Evolutionary conservation across 352 stramenopile species (phyloP), one percentile per base, ranked within the genome.

Genomic region (Phytopythium vexans): DNA sequence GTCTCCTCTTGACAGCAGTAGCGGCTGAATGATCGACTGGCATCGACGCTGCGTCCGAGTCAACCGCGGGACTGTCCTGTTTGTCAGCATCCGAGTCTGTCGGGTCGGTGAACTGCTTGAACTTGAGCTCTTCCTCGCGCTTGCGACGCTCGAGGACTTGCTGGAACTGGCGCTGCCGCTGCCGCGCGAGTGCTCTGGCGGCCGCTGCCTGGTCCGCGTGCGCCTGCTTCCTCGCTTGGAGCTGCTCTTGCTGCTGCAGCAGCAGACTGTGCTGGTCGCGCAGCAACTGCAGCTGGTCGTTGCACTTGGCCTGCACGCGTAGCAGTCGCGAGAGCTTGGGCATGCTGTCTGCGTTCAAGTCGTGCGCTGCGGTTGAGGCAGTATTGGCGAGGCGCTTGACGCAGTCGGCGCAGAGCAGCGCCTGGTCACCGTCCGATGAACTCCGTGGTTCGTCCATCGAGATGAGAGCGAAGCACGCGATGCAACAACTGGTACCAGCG

Each of bases 301-400:
- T 68, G 40, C 75, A 83, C 54, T 78, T 77, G 27, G 70, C 73
- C 43, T 88, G 72, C 2, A 67, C 74, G 49, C 82, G 76, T 42
- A 83, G 65, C 4, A 88, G 64, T 11, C 70, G 45, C 46, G 62
- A 77, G 16, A 86, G 56, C 40, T 80, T 86, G 3, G 77, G 64
- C 44, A 85, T 45, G 41, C 32, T 16, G 10, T 45, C 41, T 27
- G 49, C 35, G 34, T 33, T 51, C 27, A 12, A 34, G 35, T 35
- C 40, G 36, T 35, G 44, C 5, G 27, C 11, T 1, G 52, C 39
- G 14, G 52, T 40, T 5, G 58, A 33, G 51, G 12, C 49, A 7
- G 63, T 56, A 14, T 49, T 42, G 14, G 60, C 58, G 33, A 74
- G 44, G 8, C 11, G 37, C 8, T 44, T 56, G 39, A 68, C 52